phyloP scores from a whole-genome alignment of 768 basidiomycete genomes.

The Cyathus striatus region DNA sequence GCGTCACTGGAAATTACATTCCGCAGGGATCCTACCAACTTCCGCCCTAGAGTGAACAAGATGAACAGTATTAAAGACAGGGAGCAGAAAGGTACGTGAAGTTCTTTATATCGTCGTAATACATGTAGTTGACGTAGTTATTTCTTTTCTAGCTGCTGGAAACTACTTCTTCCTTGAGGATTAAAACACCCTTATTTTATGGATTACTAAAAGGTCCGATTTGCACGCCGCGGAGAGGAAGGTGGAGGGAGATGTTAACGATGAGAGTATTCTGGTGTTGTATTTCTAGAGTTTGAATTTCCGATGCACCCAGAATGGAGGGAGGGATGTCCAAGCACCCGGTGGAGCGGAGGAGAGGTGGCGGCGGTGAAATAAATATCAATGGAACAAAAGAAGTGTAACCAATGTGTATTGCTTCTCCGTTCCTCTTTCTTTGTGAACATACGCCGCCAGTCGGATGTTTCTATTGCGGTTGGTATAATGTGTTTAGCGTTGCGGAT shows the following conservation, averaged over 20 bases:
- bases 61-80: slow-evolving; percentile 79
- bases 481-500: too few relatives aligned
- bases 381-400: too few relatives aligned
- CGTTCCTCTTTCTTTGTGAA: too few relatives aligned
- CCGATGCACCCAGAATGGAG: background rate
- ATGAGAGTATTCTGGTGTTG: background rate
- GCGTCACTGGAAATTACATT: slow-evolving; percentile 96
- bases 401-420: too few relatives aligned
- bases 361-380: too few relatives aligned
- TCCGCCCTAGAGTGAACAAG: slow-evolving; percentile 86
- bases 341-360: too few relatives aligned
- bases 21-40: slow-evolving; percentile 95
- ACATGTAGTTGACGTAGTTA: slow-evolving; percentile 1
- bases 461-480: too few relatives aligned
- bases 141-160: slow-evolving; percentile 49
- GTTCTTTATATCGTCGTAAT: slow-evolving; percentile 1
- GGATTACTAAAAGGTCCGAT: background rate
- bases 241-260: background rate
- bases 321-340: too few relatives aligned
- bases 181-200: slow-evolving; percentile 23
- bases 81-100: slow-evolving; percentile 71
- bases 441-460: too few relatives aligned
- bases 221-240: background rate
- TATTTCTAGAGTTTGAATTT: background rate
- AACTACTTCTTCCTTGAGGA: slow-evolving; percentile 95